Percentiles rank a stretch among this genome's conserved stretches.
These are phyloP conservation scores for Sugiyamaella sp. DNA, from an alignment of 1,139 yeast species.

Conservation along the genomic window DNA sequence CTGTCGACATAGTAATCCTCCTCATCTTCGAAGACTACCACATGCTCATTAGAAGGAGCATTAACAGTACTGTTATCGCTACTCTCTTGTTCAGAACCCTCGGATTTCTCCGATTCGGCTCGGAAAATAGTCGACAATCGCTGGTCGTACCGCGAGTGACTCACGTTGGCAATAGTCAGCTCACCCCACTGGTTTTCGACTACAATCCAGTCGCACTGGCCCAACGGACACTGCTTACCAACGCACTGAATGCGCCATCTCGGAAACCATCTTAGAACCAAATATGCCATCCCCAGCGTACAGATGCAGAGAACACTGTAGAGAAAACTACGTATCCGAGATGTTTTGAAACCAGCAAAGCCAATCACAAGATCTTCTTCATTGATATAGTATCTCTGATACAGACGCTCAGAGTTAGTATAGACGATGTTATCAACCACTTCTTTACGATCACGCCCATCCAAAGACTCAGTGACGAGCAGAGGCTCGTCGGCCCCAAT, in stretches of 20 bases:
- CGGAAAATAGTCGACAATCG: conserved; percentile 69
- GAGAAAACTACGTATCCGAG: conserved; percentile 48
- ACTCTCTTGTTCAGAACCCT: conserved; percentile 18
- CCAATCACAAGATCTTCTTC: conserved; percentile 95
- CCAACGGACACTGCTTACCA: conserved; percentile 71
- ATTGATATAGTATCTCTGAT: conserved; percentile 85
- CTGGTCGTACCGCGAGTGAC: conserved; percentile 64
- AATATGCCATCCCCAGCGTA: conserved; percentile 72
- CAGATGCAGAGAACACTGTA: conserved; percentile 59
- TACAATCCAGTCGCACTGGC: conserved; percentile 88
- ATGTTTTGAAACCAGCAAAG: conserved; percentile 81
- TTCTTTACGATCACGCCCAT: conserved; percentile 16
- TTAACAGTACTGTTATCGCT: conserved; percentile 14
- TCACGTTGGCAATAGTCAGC: conserved; percentile 60
- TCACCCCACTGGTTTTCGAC: conserved; percentile 94
- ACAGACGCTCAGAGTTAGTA: conserved; percentile 25
- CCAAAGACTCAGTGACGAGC: conserved; percentile 19
- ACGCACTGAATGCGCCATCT: conserved; percentile 65
- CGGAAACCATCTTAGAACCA: conserved; percentile 85
- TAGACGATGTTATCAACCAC: conserved; percentile 16
- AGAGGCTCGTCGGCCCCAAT: conserved; percentile 24
- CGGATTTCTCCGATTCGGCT: conserved; percentile 35
- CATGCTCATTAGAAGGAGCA: conserved; percentile 26
- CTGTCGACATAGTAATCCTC: conserved; percentile 40
- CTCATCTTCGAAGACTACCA: conserved; percentile 34